Evolutionary conservation across 805 yeast species (phyloP), one percentile per base, ranked within the genome.

Genomic region (Starmerella floricola): DNA sequence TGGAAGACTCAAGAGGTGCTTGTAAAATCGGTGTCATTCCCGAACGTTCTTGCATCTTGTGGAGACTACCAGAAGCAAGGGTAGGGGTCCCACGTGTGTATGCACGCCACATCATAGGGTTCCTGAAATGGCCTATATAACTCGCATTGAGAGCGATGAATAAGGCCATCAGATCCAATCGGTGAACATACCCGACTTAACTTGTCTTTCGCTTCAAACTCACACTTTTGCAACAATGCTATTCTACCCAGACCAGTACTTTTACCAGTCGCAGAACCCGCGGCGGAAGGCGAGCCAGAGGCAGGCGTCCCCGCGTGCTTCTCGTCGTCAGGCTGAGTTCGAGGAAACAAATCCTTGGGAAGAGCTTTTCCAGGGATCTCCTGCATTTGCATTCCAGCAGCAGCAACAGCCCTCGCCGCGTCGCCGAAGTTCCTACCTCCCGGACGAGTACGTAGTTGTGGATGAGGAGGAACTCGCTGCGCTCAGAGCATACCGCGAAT

Each of bases 391-490:
- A 8, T 33, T 19, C 16, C 5, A 8, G n/a, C 36, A 33, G n/a
- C 13, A 17, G 5, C 17, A 12, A 6, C 30, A 8, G 30, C 5
- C 30, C 5, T 13, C 30, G 30, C 15, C 30, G 5, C 8, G 21
- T 4, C 36, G 36, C 11, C 18, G 35, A 8, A 21, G 20, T 18
- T 32, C 35, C n/a, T 18, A 32, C 12, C 2, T 34, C n/a, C 43
- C 38, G 8, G 43, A 40, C 20, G 42, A 39, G 23, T 30, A 35
- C 15, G 16, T 43, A 2, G 41, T 36, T 15, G 8, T 28, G 13
- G 47, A 46, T 23, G 49, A 46, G 20, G 49, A 42, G 6, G 49
- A 46, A 26, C 30, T 42, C 10, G 26, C 31, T n/a, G 49, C 47
- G 3, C 30, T 46, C 34, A 39, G 38, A 3, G 38, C 38, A 27